Base-by-base conservation (phyloP, 345 rosid species). In the Euphorbia lathyris region DNA sequence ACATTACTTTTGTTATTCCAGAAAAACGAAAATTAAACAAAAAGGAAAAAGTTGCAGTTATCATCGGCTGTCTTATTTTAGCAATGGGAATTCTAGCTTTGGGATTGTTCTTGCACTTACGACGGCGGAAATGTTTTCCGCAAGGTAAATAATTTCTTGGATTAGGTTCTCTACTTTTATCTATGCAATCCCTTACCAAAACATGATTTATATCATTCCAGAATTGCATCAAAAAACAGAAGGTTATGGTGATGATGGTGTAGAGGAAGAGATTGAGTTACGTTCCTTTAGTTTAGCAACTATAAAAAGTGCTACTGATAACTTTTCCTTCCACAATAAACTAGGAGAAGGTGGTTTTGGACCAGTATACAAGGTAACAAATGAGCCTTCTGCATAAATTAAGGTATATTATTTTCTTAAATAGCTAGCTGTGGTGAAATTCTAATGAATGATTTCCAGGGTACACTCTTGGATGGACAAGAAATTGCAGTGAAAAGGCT, bases 341-440 rank as follows among this genome's bases (percentile, higher is more conserved):
- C 76, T 77, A 43, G 83, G 83, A 42, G 77, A 79, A 55, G 81
- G 85, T 69, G 81, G 85, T 45, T 82, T 79, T 61, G 83, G 86
- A 57, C 69, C 78, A 55, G 74, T 76, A 0, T 76, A 71, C 61
- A 71, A 76, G 80, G 80, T 76, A 22, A 52, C 4, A 26, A 45
- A 42, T 26, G 7, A 19, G 30, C 8, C 29, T 58, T 8, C 2
- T 29, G 63, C 63, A 14, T 1, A 29, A 29, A 0, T 56, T 29
- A 3, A 29, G 9, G 19, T 32, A 11, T 23, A 5, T 40, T 34
- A 34, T 58, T 20, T 30, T 30, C 40, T 58, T 29, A 30, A 16
- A 16, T 29, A 58, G 20, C n/a, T 29, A n/a, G 38, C 8, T 29
- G 22, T 2, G 10, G 20, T 58, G 20, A 58, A 32, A 58, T 58